phyloP scores from a whole-genome alignment of 495 filamentous ascomycete species.

The Durotheca rogersii region DNA sequence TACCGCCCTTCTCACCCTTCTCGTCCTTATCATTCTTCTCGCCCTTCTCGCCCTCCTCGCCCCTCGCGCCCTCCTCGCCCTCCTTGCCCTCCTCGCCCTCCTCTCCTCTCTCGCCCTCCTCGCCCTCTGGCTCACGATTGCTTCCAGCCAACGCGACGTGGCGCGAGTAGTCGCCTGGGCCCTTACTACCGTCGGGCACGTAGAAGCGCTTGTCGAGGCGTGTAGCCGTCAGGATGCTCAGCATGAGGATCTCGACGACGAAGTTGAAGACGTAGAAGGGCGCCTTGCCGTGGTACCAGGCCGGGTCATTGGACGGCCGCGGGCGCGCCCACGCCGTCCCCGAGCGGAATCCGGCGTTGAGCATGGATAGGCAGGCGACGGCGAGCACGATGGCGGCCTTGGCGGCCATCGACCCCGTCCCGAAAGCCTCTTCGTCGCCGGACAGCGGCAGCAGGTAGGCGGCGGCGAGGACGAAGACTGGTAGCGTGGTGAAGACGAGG shows the following conservation, averaged over 20 bases:
- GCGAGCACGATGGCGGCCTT: slow-evolving; percentile 63
- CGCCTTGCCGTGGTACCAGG: slow-evolving; percentile 67
- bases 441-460: slow-evolving; percentile 51
- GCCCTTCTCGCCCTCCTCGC: too few species aligned
- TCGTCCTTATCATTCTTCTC: too few species aligned
- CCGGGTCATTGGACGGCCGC: slow-evolving; percentile 55
- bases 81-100: slow-evolving; percentile 6
- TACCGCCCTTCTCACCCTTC: too few species aligned
- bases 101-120: slow-evolving; percentile 9
- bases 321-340: slow-evolving; percentile 55
- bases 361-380: slow-evolving; percentile 55
- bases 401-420: slow-evolving; percentile 59
- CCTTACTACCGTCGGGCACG: slow-evolving; percentile 54
- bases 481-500: slow-evolving; percentile 69
- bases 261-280: slow-evolving; percentile 83
- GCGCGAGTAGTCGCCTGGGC: slow-evolving; percentile 43
- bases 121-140: too few species aligned
- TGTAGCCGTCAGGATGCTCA: slow-evolving; percentile 58
- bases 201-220: slow-evolving; percentile 76
- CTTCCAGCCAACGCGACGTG: slow-evolving; percentile 7
- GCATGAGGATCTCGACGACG: slow-evolving; percentile 65
- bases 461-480: slow-evolving; percentile 63
- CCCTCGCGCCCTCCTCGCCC: too few species aligned
- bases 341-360: slow-evolving; percentile 68
- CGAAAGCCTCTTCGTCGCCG: slow-evolving; percentile 64